Evolutionary conservation across 2,329 filamentous ascomycete genomes (phyloP).

Genomic region (Chaetomium sp.): DNA sequence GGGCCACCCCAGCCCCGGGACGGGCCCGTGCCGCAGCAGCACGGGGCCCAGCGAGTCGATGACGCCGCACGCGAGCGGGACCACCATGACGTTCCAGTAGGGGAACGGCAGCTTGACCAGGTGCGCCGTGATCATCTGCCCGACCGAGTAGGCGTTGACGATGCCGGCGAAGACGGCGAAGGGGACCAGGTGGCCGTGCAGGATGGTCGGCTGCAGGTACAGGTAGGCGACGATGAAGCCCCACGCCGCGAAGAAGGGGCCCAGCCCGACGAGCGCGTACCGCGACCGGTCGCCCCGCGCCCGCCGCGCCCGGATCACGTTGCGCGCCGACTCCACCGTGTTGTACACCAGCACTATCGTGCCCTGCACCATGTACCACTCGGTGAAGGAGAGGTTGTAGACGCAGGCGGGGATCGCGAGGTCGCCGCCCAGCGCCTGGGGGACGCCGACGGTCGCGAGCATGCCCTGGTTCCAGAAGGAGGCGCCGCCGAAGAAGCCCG

Average conservation of each 20-base stretch:
- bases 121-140: slow-evolving; percentile 94
- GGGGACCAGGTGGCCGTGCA: slow-evolving; percentile 80
- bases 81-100: slow-evolving; percentile 80
- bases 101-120: slow-evolving; percentile 86
- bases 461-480: slow-evolving; percentile 92
- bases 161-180: slow-evolving; percentile 88
- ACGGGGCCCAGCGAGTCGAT: slow-evolving; percentile 77
- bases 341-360: slow-evolving; percentile 80
- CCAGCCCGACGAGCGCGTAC: slow-evolving; percentile 76
- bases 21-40: slow-evolving; percentile 54
- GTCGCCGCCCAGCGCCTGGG: slow-evolving; percentile 52
- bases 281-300: slow-evolving; percentile 71
- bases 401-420: slow-evolving; percentile 65
- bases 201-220: slow-evolving; percentile 79
- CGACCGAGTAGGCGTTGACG: slow-evolving; percentile 92
- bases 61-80: slow-evolving; percentile 78
- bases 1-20: slow-evolving; percentile 74
- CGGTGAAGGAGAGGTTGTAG: slow-evolving; percentile 82
- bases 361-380: slow-evolving; percentile 92
- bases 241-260: slow-evolving; percentile 82
- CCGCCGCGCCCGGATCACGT: slow-evolving; percentile 81
- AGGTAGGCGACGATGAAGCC: slow-evolving; percentile 75
- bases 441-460: slow-evolving; percentile 71
- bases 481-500: slow-evolving; percentile 81
- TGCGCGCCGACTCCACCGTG: slow-evolving; percentile 74